A percentile compares a stretch with the other conserved stretches of the same genome.
Conservation (phyloP, 106 monocot species). For the Dactylorhiza incarnata region DNA sequence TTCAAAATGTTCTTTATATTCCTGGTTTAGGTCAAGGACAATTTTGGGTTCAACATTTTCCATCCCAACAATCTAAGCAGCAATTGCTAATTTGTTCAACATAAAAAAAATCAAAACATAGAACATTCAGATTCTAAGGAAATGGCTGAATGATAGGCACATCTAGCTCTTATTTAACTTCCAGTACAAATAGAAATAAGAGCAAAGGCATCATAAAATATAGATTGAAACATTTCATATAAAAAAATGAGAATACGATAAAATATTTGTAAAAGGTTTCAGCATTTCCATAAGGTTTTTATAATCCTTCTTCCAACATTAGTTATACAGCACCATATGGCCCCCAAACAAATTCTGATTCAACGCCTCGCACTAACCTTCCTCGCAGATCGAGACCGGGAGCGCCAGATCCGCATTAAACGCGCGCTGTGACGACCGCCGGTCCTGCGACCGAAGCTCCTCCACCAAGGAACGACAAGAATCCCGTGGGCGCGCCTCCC, state of each 20-base stretch:
- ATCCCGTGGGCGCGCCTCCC: conserved; percentile 27
- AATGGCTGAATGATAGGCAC: neutral
- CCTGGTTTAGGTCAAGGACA: too few species aligned
- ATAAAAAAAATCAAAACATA: neutral
- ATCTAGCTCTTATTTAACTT: neutral
- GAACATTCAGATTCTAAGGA: neutral
- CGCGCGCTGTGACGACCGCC: neutral
- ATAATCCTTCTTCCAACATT: neutral
- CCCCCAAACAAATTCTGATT: neutral
- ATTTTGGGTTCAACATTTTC: neutral
- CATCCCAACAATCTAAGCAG: too few species aligned
- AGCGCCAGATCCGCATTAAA: neutral
- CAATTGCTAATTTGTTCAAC: too few species aligned
- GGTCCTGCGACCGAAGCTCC: conserved; percentile 4
- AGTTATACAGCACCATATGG: neutral
- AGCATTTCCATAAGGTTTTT: neutral
- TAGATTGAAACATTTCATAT: neutral
- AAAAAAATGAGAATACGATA: neutral
- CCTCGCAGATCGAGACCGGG: neutral
- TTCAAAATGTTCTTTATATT: too few species aligned
- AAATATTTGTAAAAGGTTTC: neutral
- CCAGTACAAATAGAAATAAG: too few species aligned
- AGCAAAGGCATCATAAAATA: neutral
- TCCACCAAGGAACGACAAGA: conserved; percentile 50
- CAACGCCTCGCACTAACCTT: neutral